A percentile compares a stretch with the other conserved stretches of the same genome.
phyloP scores from a whole-genome alignment of 306 rosid genomes.

The Lithocarpus polystachyus region DNA sequence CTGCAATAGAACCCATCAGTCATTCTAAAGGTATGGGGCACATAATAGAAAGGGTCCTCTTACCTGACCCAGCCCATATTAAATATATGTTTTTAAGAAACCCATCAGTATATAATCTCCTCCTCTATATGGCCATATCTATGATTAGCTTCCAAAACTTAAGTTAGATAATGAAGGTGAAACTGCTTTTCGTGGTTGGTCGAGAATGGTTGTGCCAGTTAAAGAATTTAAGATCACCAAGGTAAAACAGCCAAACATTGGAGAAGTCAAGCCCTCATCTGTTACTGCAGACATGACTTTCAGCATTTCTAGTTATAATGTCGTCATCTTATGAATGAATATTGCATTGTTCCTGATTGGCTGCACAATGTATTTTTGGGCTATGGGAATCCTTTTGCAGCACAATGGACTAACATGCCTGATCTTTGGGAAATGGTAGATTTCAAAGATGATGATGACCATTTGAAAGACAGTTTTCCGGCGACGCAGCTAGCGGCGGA shows the following conservation, averaged over 20 bases:
- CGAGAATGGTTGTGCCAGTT: constrained; percentile 96
- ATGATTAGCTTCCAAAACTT: too few species aligned
- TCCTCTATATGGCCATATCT: too few species aligned
- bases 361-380: constrained; percentile 86
- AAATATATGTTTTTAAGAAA: too few species aligned
- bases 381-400: constrained; percentile 94
- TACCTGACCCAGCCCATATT: too few species aligned
- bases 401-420: constrained; percentile 60
- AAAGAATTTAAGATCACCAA: constrained; percentile 70
- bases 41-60: too few species aligned
- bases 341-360: constrained; percentile 97
- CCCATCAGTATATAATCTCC: too few species aligned
- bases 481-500: constrained; percentile 34
- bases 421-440: constrained; percentile 56
- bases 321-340: constrained; percentile 81
- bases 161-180: constrained; percentile 41
- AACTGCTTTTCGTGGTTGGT: constrained; percentile 94
- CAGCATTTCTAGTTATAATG: constrained; percentile 81
- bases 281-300: constrained; percentile 87
- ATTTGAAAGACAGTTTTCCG: constrained; percentile 67
- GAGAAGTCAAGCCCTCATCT: constrained; percentile 95
- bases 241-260: constrained; percentile 97
- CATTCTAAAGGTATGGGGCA: too few species aligned
- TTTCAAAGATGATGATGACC: constrained; percentile 89
- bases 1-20: too few species aligned